phyloP scores from a whole-genome alignment of 768 basidiomycete genomes.

The Trametes punicea region DNA sequence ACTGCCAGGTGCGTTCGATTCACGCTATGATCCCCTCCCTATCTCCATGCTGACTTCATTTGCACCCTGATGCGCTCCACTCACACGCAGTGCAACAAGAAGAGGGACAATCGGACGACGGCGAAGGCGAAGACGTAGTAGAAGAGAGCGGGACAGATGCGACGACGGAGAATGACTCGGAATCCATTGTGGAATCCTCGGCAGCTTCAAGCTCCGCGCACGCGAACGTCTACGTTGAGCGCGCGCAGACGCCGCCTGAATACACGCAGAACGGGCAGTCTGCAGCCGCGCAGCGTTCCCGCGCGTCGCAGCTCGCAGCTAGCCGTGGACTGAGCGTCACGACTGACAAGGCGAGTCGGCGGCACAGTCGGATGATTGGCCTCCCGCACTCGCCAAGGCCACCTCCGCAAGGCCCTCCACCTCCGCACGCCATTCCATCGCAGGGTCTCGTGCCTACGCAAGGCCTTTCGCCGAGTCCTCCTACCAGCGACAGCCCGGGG shows the following conservation, averaged over 20 bases:
- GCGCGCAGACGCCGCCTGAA: constrained; percentile 20
- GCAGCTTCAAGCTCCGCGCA: constrained; percentile 22
- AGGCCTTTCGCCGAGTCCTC: constrained; percentile 1
- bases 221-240: constrained; percentile 10
- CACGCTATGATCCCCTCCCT: background rate
- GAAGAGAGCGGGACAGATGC: constrained; percentile 74
- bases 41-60: constrained; percentile 20
- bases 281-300: constrained; percentile 32
- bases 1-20: constrained; percentile 51
- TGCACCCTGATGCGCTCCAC: constrained; percentile 29
- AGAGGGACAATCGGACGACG: constrained; percentile 65
- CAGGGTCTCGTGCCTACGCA: background rate
- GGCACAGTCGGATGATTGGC: constrained; percentile 62
- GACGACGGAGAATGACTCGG: constrained; percentile 27
- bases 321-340: constrained; percentile 69
- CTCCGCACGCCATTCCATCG: background rate
- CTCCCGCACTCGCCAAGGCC: constrained; percentile 47
- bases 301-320: constrained; percentile 60
- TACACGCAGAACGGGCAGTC: constrained; percentile 32
- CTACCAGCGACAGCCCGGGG: constrained; percentile 10
- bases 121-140: constrained; percentile 66
- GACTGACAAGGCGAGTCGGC: constrained; percentile 50
- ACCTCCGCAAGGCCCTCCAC: constrained; percentile 13
- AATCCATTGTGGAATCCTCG: constrained; percentile 26
- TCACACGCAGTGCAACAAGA: constrained; percentile 36